A percentile compares a stretch with the other conserved stretches of the same genome.
Evolutionary conservation across 2,329 filamentous ascomycete species (phyloP).

Genomic region (Juglanconis sp.): DNA sequence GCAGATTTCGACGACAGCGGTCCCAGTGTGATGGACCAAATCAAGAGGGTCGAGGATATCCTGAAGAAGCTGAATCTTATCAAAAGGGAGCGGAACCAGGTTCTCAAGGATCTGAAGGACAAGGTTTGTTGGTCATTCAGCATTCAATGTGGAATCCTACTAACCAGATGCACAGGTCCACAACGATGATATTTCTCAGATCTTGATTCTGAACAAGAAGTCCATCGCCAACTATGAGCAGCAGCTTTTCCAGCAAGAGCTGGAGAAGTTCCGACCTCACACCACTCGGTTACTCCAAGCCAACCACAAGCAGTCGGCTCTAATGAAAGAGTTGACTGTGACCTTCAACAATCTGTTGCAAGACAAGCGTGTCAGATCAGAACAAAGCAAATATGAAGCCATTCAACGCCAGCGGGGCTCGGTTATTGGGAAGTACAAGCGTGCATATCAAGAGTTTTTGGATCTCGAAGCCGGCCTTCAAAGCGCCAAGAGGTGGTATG

Average conservation of each 20-base stretch:
- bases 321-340: conserved; percentile 91
- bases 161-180: conserved; percentile 62
- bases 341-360: conserved; percentile 85
- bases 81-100: conserved; percentile 86
- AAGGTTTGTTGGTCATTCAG: conserved; percentile 62
- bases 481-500: conserved; percentile 89
- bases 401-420: conserved; percentile 79
- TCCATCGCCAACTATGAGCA: conserved; percentile 87
- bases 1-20: conserved; percentile 82
- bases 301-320: conserved; percentile 87
- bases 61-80: conserved; percentile 88
- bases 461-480: conserved; percentile 82
- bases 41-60: conserved; percentile 82
- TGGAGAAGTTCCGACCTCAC: conserved; percentile 95
- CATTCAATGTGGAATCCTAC: conserved; percentile 3
- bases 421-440: conserved; percentile 84
- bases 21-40: conserved; percentile 83
- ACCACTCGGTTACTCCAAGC: conserved; percentile 89
- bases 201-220: conserved; percentile 97
- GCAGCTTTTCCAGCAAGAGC: conserved; percentile 88
- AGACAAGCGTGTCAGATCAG: conserved; percentile 87
- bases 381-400: conserved; percentile 91
- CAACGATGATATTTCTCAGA: conserved; percentile 95
- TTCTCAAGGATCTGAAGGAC: conserved; percentile 94
- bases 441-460: conserved; percentile 87